phyloP scores from a whole-genome alignment of 176 grass and related monocot genomes.

The Tillandsia leiboldiana region DNA sequence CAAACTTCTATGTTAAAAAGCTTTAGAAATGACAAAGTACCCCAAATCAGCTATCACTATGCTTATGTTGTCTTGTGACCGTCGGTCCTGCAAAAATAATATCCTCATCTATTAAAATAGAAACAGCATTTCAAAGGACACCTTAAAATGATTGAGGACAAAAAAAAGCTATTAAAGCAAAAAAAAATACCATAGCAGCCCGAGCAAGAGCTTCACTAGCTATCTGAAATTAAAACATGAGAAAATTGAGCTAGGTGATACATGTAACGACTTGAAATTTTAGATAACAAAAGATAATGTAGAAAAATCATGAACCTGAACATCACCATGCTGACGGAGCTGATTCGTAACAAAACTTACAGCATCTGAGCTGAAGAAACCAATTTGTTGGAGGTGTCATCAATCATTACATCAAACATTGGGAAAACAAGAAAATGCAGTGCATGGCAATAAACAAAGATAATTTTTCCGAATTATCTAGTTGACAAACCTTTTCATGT shows the following conservation, averaged over 20 bases:
- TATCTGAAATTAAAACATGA: constrained; percentile 36
- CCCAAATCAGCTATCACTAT: constrained; percentile 91
- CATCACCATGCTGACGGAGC: constrained; percentile 74
- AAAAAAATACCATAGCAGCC: constrained; percentile 56
- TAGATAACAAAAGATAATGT: constrained; percentile 1
- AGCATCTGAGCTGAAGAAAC: constrained; percentile 58
- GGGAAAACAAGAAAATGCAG: constrained; percentile 3
- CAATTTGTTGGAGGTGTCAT: constrained; percentile 19
- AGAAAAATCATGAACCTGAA: constrained; percentile 46
- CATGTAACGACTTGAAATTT: not conserved
- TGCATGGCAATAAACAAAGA: not conserved
- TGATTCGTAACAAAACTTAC: constrained; percentile 82
- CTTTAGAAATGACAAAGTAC: constrained; percentile 32
- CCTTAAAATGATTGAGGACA: not conserved
- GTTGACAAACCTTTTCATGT: constrained; percentile 64
- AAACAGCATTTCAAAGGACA: not conserved
- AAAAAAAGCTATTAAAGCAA: not conserved
- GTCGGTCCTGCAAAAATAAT: constrained; percentile 43
- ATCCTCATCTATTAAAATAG: not conserved
- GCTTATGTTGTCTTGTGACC: constrained; percentile 87
- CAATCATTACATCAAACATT: too few relatives aligned
- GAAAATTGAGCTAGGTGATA: constrained; percentile 14
- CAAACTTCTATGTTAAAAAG: not conserved
- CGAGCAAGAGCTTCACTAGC: constrained; percentile 70
- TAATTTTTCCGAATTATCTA: not conserved